phyloP scores from a whole-genome alignment of 768 basidiomycete genomes.

The Collybiopsis confluens region DNA sequence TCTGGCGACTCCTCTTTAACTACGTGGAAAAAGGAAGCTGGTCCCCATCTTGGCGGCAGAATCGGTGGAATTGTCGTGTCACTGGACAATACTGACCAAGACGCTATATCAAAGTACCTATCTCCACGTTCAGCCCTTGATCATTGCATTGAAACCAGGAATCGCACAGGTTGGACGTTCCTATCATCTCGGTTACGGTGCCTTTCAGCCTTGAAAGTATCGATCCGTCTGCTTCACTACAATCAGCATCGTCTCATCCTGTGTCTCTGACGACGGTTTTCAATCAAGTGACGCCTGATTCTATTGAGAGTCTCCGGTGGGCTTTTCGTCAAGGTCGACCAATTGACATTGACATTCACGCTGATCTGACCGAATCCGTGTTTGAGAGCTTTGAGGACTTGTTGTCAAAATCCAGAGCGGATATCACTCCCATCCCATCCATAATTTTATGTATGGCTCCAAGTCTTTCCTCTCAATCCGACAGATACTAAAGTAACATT shows the following conservation, averaged over 20 bases:
- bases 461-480: neutral
- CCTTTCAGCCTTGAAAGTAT: constrained; percentile 56
- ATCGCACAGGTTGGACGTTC: constrained; percentile 18
- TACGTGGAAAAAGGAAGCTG: constrained; percentile 52
- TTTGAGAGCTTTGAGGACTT: constrained; percentile 70
- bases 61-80: constrained; percentile 56
- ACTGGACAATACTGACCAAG: constrained; percentile 38
- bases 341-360: constrained; percentile 68
- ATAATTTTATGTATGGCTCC: constrained; percentile 64
- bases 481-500: constrained; percentile 9
- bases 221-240: constrained; percentile 34
- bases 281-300: constrained; percentile 40
- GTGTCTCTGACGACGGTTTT: constrained; percentile 59
- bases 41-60: constrained; percentile 39
- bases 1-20: constrained; percentile 35
- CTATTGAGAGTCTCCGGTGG: constrained; percentile 57
- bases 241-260: constrained; percentile 32
- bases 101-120: constrained; percentile 47
- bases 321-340: constrained; percentile 58
- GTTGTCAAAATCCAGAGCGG: constrained; percentile 55
- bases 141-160: neutral
- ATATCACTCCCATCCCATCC: constrained; percentile 40
- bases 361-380: constrained; percentile 47
- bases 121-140: neutral
- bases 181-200: constrained; percentile 53